These are phyloP conservation scores for Ceratocystis colombiana DNA, from an alignment of 2,329 filamentous ascomycete species.

Conservation along the genomic window DNA sequence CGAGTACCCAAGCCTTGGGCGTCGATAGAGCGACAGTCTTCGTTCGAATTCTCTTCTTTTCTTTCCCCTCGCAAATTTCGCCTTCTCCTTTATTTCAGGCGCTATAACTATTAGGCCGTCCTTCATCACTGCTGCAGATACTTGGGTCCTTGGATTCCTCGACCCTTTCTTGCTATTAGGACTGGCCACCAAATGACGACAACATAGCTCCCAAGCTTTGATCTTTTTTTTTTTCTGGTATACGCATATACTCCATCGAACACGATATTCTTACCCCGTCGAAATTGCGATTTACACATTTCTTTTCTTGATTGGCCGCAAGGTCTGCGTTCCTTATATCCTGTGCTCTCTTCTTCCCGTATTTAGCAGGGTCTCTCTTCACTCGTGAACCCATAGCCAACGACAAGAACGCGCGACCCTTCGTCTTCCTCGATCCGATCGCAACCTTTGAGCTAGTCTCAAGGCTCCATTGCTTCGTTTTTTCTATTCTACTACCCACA, in stretches of 20 bases:
- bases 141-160: conserved; percentile 5
- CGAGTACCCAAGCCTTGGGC: background rate
- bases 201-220: conserved; percentile 14
- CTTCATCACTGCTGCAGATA: background rate
- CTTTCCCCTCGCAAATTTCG: background rate
- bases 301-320: background rate
- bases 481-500: background rate
- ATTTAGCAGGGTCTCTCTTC: background rate
- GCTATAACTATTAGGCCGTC: background rate
- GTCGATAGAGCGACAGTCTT: conserved; percentile 1
- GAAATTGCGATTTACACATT: background rate
- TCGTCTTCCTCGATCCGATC: no score
- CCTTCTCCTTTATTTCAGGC: background rate
- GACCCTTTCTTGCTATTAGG: background rate
- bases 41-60: conserved; percentile 7
- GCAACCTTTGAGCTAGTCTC: conserved; percentile 10
- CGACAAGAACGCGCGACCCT: background rate
- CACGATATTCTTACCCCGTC: background rate
- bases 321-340: conserved; percentile 11
- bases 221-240: background rate
- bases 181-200: background rate
- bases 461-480: background rate
- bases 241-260: conserved; percentile 1
- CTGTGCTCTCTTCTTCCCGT: background rate
- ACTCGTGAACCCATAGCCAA: background rate